Evolutionary conservation across 495 filamentous ascomycete species (phyloP).

Genomic region (Penicillium subrubescens): DNA sequence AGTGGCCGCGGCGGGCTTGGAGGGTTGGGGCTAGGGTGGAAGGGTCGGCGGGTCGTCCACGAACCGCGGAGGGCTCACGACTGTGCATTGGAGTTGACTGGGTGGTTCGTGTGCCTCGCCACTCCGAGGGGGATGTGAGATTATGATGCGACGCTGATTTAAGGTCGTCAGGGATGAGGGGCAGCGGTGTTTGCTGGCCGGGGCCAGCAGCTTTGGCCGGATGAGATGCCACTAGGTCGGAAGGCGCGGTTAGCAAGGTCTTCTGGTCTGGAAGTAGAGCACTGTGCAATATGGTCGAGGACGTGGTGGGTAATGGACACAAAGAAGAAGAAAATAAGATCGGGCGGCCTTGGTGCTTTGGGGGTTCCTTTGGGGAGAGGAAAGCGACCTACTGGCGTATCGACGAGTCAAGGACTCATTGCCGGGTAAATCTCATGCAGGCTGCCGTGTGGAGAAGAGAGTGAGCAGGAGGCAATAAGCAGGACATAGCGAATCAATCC

Average conservation of each 20-base stretch:
- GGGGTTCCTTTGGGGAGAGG: not conserved
- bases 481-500: conserved; percentile 22
- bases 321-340: not conserved
- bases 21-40: conserved; percentile 43
- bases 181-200: conserved; percentile 44
- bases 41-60: conserved; percentile 46
- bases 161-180: conserved; percentile 49
- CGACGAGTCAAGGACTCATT: conserved; percentile 25
- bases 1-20: conserved; percentile 52
- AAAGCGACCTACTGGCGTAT: conserved; percentile 20
- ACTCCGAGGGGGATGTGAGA: conserved; percentile 43
- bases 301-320: conserved; percentile 8
- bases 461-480: conserved; percentile 18
- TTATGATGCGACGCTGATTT: conserved; percentile 45
- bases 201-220: conserved; percentile 43
- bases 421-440: conserved; percentile 22
- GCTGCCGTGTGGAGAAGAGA: conserved; percentile 16
- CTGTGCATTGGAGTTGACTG: conserved; percentile 57
- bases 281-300: not conserved
- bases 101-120: conserved; percentile 43
- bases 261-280: not conserved
- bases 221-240: conserved; percentile 41
- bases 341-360: not conserved
- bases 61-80: conserved; percentile 46
- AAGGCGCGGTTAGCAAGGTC: not conserved